Conservation (phyloP, 306 rosid genomes). For the Dryas octopetala region DNA sequence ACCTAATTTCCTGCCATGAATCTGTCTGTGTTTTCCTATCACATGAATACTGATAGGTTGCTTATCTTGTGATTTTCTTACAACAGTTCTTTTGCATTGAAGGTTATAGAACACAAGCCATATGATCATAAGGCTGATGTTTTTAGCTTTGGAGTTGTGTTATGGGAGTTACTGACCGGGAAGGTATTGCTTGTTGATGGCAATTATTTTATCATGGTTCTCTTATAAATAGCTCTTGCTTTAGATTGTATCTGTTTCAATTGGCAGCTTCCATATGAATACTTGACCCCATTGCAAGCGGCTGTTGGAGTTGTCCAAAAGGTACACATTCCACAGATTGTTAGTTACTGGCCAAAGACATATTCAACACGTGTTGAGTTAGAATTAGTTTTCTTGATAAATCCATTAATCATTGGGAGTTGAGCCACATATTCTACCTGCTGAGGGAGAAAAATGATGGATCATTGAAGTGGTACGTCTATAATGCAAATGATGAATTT, state of each 20-base stretch:
- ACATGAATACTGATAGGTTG: constrained; percentile 6
- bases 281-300: constrained; percentile 92
- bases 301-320: constrained; percentile 96
- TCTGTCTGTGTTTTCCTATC: constrained; percentile 4
- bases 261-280: constrained; percentile 90
- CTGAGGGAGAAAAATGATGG: background rate
- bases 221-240: background rate
- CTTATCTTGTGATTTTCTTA: constrained; percentile 49
- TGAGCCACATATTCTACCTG: background rate
- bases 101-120: constrained; percentile 97
- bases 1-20: background rate
- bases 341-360: constrained; percentile 13
- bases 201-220: background rate
- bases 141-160: constrained; percentile 89
- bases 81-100: constrained; percentile 63
- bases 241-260: constrained; percentile 16
- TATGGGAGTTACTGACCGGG: constrained; percentile 93
- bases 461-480: background rate
- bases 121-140: constrained; percentile 99
- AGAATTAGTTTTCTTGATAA: background rate
- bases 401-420: background rate
- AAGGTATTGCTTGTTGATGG: constrained; percentile 55
- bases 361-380: background rate
- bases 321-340: constrained; percentile 43
- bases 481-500: background rate